Percentiles rank a stretch among this genome's conserved stretches.
Evolutionary conservation across 2,329 filamentous ascomycete species (phyloP).

Genomic region (Chaetothyriales sp.): DNA sequence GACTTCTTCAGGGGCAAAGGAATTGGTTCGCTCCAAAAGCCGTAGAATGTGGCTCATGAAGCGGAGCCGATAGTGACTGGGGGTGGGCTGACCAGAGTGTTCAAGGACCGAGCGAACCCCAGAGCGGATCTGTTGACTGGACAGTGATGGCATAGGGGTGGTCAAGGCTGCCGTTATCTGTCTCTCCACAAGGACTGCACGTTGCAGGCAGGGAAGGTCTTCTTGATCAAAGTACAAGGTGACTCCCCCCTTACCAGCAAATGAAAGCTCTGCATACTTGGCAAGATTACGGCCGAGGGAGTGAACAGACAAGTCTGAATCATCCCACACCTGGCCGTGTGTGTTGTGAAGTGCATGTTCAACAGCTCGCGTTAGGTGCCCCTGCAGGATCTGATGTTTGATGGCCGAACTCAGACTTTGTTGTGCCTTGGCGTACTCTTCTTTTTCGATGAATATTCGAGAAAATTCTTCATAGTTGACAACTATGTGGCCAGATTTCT

Average conservation of each 20-base stretch:
- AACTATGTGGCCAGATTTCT: slow-evolving; percentile 25
- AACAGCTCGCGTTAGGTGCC: slow-evolving; percentile 21
- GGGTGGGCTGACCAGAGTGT: neutral
- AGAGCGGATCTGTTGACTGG: neutral
- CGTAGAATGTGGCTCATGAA: slow-evolving; percentile 1
- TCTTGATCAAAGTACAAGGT: slow-evolving; percentile 8
- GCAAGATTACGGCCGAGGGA: slow-evolving; percentile 22
- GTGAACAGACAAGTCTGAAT: slow-evolving; percentile 23
- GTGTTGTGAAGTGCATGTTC: slow-evolving; percentile 18
- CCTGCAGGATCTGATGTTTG: slow-evolving; percentile 26
- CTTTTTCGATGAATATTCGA: slow-evolving; percentile 26
- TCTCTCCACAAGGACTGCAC: slow-evolving; percentile 13
- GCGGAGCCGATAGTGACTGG: neutral
- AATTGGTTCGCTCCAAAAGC: slow-evolving; percentile 21
- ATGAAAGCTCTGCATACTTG: slow-evolving; percentile 1
- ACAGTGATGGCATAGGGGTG: neutral
- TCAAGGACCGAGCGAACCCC: neutral
- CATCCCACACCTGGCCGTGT: slow-evolving; percentile 19
- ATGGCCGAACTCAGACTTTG: slow-evolving; percentile 27
- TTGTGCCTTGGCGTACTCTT: slow-evolving; percentile 23
- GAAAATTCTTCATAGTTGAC: slow-evolving; percentile 32
- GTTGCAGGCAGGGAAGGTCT: slow-evolving; percentile 9
- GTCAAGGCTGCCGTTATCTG: slow-evolving; percentile 6
- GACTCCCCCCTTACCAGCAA: neutral
- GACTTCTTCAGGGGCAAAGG: slow-evolving; percentile 16